Evolutionary conservation across 805 yeast genomes (phyloP).

Genomic region (Metschnikowia koreensis): DNA sequence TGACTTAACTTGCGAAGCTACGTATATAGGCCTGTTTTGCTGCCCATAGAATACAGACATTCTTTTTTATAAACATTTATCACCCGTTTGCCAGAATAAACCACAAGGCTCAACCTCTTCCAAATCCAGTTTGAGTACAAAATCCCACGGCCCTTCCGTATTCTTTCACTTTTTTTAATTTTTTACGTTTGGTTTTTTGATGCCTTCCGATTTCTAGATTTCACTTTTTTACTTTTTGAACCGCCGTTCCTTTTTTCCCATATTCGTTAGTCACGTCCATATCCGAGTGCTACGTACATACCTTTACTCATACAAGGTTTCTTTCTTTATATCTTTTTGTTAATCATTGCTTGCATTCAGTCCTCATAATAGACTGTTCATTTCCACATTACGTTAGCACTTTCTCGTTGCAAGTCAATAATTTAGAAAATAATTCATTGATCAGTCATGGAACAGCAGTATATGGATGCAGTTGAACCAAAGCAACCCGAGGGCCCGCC

Average conservation of each 20-base stretch:
- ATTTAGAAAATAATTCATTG: not conserved
- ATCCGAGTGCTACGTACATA: not conserved
- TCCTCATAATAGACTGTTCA: not conserved
- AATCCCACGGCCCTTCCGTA: too few species aligned
- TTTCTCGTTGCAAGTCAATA: not conserved
- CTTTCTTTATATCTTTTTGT: too few species aligned
- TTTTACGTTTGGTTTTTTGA: not conserved
- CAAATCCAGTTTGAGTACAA: too few species aligned
- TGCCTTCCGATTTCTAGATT: slow-evolving; percentile 1
- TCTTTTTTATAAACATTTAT: not conserved
- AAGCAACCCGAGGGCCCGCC: slow-evolving; percentile 11
- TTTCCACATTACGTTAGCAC: not conserved
- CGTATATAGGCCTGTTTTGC: slow-evolving; percentile 10
- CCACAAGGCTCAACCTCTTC: too few species aligned
- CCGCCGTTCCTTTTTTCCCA: not conserved
- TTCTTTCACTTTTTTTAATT: too few species aligned
- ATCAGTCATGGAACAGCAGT: slow-evolving; percentile 17
- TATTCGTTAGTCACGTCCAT: not conserved
- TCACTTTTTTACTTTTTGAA: not conserved
- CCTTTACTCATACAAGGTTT: not conserved
- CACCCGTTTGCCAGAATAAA: not conserved
- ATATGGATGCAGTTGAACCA: slow-evolving; percentile 14
- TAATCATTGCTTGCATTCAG: not conserved
- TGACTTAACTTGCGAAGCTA: slow-evolving; percentile 1
- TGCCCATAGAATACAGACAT: slow-evolving; percentile 4